A percentile compares a stretch with the other conserved stretches of the same genome.
phyloP scores from a whole-genome alignment of 345 rosid species.

The Erucastrum elatum region DNA sequence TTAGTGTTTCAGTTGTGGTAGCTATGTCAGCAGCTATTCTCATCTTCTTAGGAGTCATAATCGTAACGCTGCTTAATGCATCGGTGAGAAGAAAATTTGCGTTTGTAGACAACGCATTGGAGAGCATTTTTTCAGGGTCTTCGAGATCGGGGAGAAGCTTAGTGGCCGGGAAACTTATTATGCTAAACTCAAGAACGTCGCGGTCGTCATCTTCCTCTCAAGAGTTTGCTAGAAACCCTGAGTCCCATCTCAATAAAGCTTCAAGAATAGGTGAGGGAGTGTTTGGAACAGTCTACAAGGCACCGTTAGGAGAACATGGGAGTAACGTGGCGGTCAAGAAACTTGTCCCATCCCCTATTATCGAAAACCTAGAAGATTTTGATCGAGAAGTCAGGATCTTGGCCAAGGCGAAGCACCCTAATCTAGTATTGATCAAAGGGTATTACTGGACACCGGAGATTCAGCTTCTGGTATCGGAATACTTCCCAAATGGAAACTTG shows the following conservation, averaged over 20 bases:
- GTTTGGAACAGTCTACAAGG: conserved; percentile 85
- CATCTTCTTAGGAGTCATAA: conserved; percentile 61
- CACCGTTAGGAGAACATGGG: conserved; percentile 55
- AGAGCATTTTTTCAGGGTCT: conserved; percentile 87
- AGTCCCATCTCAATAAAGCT: conserved; percentile 65
- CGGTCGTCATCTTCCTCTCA: conserved; percentile 36
- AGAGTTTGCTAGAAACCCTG: conserved; percentile 54
- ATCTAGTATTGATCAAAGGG: conserved; percentile 62
- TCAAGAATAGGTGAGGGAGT: conserved; percentile 80
- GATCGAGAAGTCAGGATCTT: conserved; percentile 69
- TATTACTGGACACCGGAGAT: conserved; percentile 76
- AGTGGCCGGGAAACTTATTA: conserved; percentile 55
- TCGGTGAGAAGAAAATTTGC: conserved; percentile 63
- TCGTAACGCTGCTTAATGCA: conserved; percentile 61
- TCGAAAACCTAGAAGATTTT: conserved; percentile 72
- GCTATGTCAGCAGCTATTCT: conserved; percentile 76
- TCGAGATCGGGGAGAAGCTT: conserved; percentile 57
- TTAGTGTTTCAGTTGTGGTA: conserved; percentile 74
- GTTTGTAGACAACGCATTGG: conserved; percentile 69
- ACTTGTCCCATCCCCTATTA: conserved; percentile 57
- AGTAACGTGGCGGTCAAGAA: conserved; percentile 64
- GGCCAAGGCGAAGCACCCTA: conserved; percentile 74
- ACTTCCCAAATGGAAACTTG: conserved; percentile 69
- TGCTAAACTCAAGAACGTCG: conserved; percentile 63
- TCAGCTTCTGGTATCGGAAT: conserved; percentile 77